Percentiles rank a stretch among this genome's conserved stretches.
phyloP scores from a whole-genome alignment of 164 flowering plant genomes.

The Stephania yunnanensis region DNA sequence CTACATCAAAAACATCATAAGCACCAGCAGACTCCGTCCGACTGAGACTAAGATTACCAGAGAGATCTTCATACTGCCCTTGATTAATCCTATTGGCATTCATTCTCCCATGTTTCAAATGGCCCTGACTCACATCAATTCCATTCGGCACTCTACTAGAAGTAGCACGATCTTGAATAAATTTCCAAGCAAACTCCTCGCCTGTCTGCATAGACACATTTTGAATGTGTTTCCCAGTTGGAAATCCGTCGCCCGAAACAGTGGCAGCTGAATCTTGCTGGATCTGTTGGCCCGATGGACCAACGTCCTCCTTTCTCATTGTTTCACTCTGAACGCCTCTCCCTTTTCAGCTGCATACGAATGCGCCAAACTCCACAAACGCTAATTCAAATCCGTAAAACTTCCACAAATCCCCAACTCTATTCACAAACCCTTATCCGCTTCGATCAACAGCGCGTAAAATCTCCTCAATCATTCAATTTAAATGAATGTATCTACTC shows the following conservation, averaged over 20 bases:
- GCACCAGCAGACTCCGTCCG: slow-evolving; percentile 28
- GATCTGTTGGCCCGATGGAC: slow-evolving; percentile 26
- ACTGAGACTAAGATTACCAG: slow-evolving; percentile 37
- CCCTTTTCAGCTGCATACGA: slow-evolving; percentile 3
- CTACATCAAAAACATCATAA: slow-evolving; percentile 20
- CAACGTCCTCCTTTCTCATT: slow-evolving; percentile 37
- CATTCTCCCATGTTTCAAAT: slow-evolving; percentile 20
- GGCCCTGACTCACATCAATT: slow-evolving; percentile 21
- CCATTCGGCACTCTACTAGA: slow-evolving; percentile 22
- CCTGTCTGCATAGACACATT: slow-evolving; percentile 67
- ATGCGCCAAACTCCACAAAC: slow-evolving; percentile 4
- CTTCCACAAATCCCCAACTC: background rate
- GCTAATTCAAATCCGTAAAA: background rate
- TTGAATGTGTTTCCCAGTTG: slow-evolving; percentile 19
- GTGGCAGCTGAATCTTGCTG: slow-evolving; percentile 18
- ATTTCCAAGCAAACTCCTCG: slow-evolving; percentile 71
- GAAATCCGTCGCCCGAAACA: slow-evolving; percentile 9
- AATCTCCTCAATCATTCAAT: background rate
- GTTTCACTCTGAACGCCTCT: background rate
- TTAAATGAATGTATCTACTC: background rate
- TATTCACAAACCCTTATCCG: background rate
- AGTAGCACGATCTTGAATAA: slow-evolving; percentile 43
- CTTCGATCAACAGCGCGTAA: background rate
- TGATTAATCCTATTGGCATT: slow-evolving; percentile 25
- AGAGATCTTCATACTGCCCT: slow-evolving; percentile 40